These are phyloP conservation scores for Pontederia paniculata DNA, from an alignment of 176 grass and related monocot genomes.

Conservation along the genomic window DNA sequence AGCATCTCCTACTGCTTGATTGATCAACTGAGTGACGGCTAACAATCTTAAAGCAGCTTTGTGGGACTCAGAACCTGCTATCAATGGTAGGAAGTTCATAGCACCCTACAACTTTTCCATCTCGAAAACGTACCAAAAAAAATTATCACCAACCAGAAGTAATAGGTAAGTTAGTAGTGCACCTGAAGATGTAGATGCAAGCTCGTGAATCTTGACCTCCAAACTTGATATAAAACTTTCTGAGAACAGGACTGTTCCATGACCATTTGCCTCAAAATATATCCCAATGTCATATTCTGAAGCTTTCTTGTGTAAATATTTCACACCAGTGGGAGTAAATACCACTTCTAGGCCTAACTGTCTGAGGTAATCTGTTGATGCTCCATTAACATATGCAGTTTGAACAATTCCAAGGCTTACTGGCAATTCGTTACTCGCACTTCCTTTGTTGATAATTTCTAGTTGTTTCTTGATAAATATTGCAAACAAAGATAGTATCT, in stretches of 20 bases:
- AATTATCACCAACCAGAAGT: background rate
- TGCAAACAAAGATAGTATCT: slow-evolving; percentile 83
- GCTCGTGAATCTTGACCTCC: slow-evolving; percentile 23
- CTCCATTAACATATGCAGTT: slow-evolving; percentile 95
- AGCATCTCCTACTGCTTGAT: slow-evolving; percentile 89
- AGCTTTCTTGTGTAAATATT: slow-evolving; percentile 90
- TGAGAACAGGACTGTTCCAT: slow-evolving; percentile 71
- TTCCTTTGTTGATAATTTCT: slow-evolving; percentile 36
- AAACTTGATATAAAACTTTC: slow-evolving; percentile 43
- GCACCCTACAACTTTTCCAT: too few species aligned
- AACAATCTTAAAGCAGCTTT: slow-evolving; percentile 60
- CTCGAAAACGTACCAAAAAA: background rate
- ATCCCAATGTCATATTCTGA: slow-evolving; percentile 76
- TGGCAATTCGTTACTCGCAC: slow-evolving; percentile 26
- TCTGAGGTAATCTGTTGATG: slow-evolving; percentile 61
- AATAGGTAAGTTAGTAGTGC: slow-evolving; percentile 2
- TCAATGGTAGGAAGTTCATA: background rate
- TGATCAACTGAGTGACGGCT: slow-evolving; percentile 65
- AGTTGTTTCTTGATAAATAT: slow-evolving; percentile 83
- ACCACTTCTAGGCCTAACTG: slow-evolving; percentile 62
- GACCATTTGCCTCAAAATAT: slow-evolving; percentile 97
- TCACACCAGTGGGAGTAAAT: slow-evolving; percentile 80
- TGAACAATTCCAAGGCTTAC: slow-evolving; percentile 67
- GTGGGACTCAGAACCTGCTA: slow-evolving; percentile 39
- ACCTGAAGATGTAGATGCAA: slow-evolving; percentile 39